These are phyloP conservation scores for Solanum paucissectum DNA, from an alignment of 257 asterid genomes.

Conservation along the genomic window DNA sequence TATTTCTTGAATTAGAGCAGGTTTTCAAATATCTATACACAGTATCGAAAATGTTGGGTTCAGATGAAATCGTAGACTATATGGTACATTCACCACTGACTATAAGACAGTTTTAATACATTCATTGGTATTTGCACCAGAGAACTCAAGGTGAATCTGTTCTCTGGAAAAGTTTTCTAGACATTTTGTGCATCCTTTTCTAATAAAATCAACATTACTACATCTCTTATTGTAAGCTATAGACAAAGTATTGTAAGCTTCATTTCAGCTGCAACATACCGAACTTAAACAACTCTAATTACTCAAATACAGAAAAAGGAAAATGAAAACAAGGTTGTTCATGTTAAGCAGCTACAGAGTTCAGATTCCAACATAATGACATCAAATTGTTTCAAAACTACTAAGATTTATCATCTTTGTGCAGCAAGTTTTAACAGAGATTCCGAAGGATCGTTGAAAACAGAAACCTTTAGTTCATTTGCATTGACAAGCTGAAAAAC, in stretches of 20 bases:
- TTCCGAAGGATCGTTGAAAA: neutral
- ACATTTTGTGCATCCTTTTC: neutral
- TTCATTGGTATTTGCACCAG: neutral
- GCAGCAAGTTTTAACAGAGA: neutral
- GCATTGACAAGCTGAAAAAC: slow-evolving; percentile 5
- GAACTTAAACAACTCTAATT: neutral
- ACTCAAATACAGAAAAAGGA: neutral
- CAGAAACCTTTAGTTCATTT: neutral
- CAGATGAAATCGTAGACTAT: neutral
- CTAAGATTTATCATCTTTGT: neutral
- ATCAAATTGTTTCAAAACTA: neutral
- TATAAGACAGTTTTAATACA: neutral
- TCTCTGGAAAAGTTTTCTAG: neutral
- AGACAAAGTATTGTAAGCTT: neutral
- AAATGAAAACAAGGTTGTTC: neutral
- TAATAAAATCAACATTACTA: neutral
- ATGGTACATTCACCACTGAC: neutral
- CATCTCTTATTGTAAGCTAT: neutral
- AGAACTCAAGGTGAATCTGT: neutral
- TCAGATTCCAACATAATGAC: neutral
- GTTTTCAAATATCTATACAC: neutral
- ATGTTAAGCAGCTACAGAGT: neutral
- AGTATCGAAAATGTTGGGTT: neutral
- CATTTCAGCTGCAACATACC: neutral
- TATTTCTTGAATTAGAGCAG: neutral